phyloP scores from a whole-genome alignment of 306 rosid species.

The Casuarina cunninghamiana region DNA sequence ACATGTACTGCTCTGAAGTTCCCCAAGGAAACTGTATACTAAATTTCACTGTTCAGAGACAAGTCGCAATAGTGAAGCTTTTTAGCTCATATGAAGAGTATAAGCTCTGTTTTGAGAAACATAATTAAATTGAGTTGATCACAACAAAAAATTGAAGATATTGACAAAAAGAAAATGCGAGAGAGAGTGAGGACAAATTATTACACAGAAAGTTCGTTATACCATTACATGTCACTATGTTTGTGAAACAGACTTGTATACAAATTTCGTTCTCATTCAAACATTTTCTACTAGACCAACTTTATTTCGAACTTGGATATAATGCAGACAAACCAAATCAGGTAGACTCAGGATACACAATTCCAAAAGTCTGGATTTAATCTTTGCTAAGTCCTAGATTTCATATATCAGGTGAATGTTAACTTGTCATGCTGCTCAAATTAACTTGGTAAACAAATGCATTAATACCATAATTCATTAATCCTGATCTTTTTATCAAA shows the following conservation, averaged over 20 bases:
- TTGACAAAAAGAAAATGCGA: not conserved
- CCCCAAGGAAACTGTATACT: not conserved
- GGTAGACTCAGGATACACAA: not conserved
- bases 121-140: not conserved
- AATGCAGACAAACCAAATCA: not conserved
- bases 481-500: not conserved
- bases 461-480: not conserved
- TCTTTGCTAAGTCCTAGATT: not conserved
- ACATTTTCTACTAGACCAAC: not conserved
- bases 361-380: not conserved
- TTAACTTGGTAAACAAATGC: not conserved
- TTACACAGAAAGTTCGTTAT: not conserved
- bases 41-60: not conserved
- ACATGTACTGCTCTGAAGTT: not conserved
- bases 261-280: not conserved
- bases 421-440: not conserved
- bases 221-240: not conserved
- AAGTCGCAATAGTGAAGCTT: not conserved
- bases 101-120: not conserved
- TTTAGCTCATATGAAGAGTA: not conserved
- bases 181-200: not conserved
- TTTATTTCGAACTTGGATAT: no score
- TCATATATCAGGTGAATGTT: constrained; percentile 1
- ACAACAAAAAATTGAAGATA: not conserved
- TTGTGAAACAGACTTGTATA: no score